Conservation (phyloP, 805 yeast genomes). For the Spathaspora arborariae region DNA sequence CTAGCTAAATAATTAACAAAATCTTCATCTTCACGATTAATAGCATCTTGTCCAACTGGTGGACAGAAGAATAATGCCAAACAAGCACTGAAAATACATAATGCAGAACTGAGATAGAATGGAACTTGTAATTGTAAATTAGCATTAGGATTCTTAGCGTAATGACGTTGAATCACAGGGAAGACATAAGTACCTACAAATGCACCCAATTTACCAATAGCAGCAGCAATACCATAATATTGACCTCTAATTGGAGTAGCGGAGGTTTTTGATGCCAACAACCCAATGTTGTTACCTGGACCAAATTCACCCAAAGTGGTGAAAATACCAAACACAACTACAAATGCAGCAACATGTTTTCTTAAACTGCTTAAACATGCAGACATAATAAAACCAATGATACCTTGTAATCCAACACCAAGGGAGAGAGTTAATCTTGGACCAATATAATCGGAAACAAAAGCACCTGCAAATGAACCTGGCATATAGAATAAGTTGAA, state of each 20-base stretch:
- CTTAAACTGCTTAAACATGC: conserved; percentile 56
- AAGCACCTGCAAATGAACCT: conserved; percentile 86
- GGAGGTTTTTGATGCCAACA: conserved; percentile 79
- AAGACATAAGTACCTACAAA: conserved; percentile 86
- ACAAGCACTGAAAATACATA: conserved; percentile 69
- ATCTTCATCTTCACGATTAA: conserved; percentile 69
- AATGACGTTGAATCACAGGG: conserved; percentile 68
- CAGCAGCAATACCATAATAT: conserved; percentile 89
- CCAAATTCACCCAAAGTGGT: conserved; percentile 88
- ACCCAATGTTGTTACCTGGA: conserved; percentile 89
- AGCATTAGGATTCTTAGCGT: conserved; percentile 32
- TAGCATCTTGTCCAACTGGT: conserved; percentile 76
- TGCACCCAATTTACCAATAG: conserved; percentile 88
- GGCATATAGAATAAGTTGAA: conserved; percentile 86
- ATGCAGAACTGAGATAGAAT: conserved; percentile 74
- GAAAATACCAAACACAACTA: conserved; percentile 85
- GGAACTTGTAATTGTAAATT: conserved; percentile 67
- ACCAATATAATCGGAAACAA: conserved; percentile 82
- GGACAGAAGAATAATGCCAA: conserved; percentile 74
- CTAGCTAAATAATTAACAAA: conserved; percentile 67
- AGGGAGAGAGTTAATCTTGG: conserved; percentile 72
- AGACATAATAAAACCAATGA: conserved; percentile 82
- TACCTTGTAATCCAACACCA: conserved; percentile 73
- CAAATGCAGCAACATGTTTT: conserved; percentile 69
- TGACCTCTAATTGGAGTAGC: conserved; percentile 89